These are phyloP conservation scores for Yamadazyma dendronema DNA, from an alignment of 1,139 yeast genomes.

Conservation along the genomic window DNA sequence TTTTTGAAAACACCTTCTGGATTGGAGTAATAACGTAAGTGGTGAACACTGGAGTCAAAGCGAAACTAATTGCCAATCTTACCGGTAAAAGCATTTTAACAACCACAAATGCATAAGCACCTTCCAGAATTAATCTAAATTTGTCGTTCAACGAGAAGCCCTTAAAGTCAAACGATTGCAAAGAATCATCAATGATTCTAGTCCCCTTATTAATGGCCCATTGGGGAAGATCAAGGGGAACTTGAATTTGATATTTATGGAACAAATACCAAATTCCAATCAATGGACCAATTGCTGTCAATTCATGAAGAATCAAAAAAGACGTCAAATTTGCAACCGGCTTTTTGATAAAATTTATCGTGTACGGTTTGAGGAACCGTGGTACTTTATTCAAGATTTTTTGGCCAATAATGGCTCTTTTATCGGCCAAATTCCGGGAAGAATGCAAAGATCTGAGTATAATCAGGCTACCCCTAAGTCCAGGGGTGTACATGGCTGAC, in stretches of 20 bases:
- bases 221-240: conserved; percentile 59
- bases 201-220: conserved; percentile 66
- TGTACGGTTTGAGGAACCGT: conserved; percentile 47
- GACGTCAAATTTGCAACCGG: conserved; percentile 73
- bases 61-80: conserved; percentile 55
- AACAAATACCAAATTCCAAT: conserved; percentile 73
- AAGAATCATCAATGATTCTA: conserved; percentile 51
- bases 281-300: conserved; percentile 80
- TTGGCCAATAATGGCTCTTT: conserved; percentile 14
- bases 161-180: conserved; percentile 33
- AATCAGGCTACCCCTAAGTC: neutral
- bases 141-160: conserved; percentile 49
- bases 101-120: conserved; percentile 84
- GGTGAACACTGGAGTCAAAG: conserved; percentile 69
- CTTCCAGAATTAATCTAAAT: conserved; percentile 63
- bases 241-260: conserved; percentile 47
- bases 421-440: conserved; percentile 7
- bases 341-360: conserved; percentile 50
- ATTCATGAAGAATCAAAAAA: conserved; percentile 77
- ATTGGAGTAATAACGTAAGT: conserved; percentile 56
- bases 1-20: conserved; percentile 28
- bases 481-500: neutral
- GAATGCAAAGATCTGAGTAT: conserved; percentile 1
- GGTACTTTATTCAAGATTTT: conserved; percentile 44
- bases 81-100: conserved; percentile 67